Conservation (phyloP, 148 eudicot genomes). For the Cornus florida region DNA sequence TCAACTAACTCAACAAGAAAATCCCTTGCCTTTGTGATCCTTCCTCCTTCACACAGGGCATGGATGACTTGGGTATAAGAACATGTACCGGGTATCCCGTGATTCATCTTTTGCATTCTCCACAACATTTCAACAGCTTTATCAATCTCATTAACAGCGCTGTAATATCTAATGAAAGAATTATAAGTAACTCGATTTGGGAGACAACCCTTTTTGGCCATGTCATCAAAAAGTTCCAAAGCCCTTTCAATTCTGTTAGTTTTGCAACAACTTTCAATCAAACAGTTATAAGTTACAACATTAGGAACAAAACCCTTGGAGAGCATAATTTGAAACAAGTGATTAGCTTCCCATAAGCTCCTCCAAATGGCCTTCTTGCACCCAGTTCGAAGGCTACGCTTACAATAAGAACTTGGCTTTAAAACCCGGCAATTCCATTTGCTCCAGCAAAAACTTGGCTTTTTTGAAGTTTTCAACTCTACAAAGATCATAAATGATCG, state of each 20-base stretch:
- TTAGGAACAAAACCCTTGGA: conserved; percentile 86
- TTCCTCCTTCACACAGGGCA: conserved; percentile 74
- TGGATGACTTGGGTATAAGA: conserved; percentile 83
- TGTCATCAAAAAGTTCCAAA: conserved; percentile 76
- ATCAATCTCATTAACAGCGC: conserved; percentile 73
- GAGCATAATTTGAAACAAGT: conserved; percentile 70
- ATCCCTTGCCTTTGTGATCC: conserved; percentile 53
- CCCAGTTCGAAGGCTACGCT: conserved; percentile 63
- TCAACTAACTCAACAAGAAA: conserved; percentile 63
- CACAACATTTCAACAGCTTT: conserved; percentile 69
- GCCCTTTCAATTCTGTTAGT: conserved; percentile 81
- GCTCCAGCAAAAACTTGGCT: conserved; percentile 65
- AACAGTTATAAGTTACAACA: conserved; percentile 81
- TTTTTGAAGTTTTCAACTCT: conserved; percentile 71
- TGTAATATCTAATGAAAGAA: conserved; percentile 75
- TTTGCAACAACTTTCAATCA: conserved; percentile 92
- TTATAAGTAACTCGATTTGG: conserved; percentile 80
- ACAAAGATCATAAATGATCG: conserved; percentile 64
- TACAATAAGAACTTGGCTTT: conserved; percentile 76
- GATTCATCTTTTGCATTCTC: conserved; percentile 51
- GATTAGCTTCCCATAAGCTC: conserved; percentile 90
- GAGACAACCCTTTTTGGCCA: conserved; percentile 52
- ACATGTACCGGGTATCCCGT: conserved; percentile 67
- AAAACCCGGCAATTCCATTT: conserved; percentile 87
- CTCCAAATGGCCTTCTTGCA: conserved; percentile 73